Percentiles rank a stretch among this genome's conserved stretches.
Conservation (phyloP, 1,284 basidiomycete species). For the Cryptococcus sp. region DNA sequence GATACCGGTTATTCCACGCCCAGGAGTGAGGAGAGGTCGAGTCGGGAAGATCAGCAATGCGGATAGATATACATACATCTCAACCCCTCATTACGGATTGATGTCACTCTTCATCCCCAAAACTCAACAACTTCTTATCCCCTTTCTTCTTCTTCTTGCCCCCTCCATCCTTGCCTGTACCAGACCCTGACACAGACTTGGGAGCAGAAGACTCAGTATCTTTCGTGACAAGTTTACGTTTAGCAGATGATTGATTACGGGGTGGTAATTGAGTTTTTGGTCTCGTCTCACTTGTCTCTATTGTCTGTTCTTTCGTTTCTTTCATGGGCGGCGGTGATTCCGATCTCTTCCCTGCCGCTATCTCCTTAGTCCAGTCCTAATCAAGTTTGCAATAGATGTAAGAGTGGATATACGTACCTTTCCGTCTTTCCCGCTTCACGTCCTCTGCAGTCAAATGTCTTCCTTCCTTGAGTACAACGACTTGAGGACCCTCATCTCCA, state of each 20-base stretch:
- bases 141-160: constrained; percentile 41
- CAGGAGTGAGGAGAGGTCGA: too few relatives aligned
- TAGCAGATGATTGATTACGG: constrained; percentile 17
- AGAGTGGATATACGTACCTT: constrained; percentile 55
- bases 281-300: constrained; percentile 1
- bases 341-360: constrained; percentile 21
- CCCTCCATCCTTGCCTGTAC: constrained; percentile 1
- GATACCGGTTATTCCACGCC: too few relatives aligned
- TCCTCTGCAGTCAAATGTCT: constrained; percentile 73
- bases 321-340: constrained; percentile 9
- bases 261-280: constrained; percentile 13
- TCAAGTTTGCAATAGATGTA: background rate
- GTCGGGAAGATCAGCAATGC: too few relatives aligned
- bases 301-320: constrained; percentile 1
- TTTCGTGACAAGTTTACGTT: constrained; percentile 37
- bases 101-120: constrained; percentile 37
- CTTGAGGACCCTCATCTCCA: constrained; percentile 73
- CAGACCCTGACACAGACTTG: background rate
- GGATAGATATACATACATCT: too few relatives aligned
- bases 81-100: background rate
- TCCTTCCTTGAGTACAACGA: constrained; percentile 76
- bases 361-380: background rate
- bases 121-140: constrained; percentile 40
- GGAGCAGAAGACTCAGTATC: constrained; percentile 5
- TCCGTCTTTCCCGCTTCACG: constrained; percentile 68